Evolutionary conservation across 179 eudicot species (phyloP), one percentile per base, ranked within the genome.

Genomic region (Vitellaria paradoxa): DNA sequence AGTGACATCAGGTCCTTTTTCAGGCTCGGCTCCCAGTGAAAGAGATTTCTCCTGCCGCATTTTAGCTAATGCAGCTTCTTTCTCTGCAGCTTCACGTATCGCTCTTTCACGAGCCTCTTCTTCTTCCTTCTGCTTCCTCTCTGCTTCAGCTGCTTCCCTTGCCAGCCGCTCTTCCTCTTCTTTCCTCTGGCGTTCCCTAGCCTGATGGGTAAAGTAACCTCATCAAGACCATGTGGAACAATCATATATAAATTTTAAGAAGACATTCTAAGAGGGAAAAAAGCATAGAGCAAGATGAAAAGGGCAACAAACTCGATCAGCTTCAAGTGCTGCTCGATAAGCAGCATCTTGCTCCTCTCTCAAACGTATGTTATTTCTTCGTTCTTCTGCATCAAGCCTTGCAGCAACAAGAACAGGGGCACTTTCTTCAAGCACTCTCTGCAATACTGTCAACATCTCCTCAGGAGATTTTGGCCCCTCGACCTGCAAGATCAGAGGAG

Each of bases 341-440:
- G 99, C 99, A 82, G 99, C 99, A 92, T 96, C 99, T 82, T 96
- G 99, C 80, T 96, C 99, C 86, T 96, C 98, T 85, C 99, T 90
- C 86, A 96, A 80, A 23, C 94, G 91, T 46, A 86, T 71, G 77
- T 89, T 93, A 78, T 15, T 96, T 85, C 93, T 90, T 76, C 98
- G 84, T 83, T 96, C 98, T 86, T 96, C 99, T 9, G 99, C 99
- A 80, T 96, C 99, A 79, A 91, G 82, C 86, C 99, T 88, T 67
- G 99, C 98, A 55, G 97, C 73, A 80, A 89, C 98, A 83, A 96
- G 98, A 65, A 92, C 96, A 75, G 99, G 94, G 57, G 90, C 87
- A 78, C 92, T 92, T 87, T 96, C 99, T 85, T 96, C 98, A 61
- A 93, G 85, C 75, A 96, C 98, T 79, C 87, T 93, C 86, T 94